phyloP scores from a whole-genome alignment of 768 basidiomycete genomes.

The Lentinula lateritia region DNA sequence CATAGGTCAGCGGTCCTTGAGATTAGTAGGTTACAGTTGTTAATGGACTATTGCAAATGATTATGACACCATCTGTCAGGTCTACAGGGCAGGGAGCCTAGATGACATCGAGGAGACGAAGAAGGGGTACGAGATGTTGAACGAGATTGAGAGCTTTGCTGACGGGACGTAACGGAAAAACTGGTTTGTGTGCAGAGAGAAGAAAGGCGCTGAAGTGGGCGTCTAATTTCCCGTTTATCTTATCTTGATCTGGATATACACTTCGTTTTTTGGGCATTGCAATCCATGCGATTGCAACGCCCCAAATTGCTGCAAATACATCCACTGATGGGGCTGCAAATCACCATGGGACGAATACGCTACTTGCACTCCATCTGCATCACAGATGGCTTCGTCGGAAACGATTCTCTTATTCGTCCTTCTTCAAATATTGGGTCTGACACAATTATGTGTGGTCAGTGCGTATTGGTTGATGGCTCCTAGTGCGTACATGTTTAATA shows the following conservation, averaged over 20 bases:
- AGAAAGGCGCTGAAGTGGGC: neutral
- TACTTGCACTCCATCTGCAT: neutral
- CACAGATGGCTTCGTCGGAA: too few relatives aligned
- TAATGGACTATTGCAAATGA: too few relatives aligned
- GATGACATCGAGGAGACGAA: too few relatives aligned
- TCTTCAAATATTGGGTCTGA: neutral
- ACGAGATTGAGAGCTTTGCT: too few relatives aligned
- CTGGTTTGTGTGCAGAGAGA: too few relatives aligned
- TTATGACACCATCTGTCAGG: too few relatives aligned
- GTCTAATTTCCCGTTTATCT: neutral
- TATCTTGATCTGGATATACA: neutral
- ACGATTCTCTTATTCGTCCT: neutral
- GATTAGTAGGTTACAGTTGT: too few relatives aligned
- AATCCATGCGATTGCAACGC: neutral
- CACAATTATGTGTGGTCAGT: neutral
- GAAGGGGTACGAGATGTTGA: too few relatives aligned
- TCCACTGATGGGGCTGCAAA: neutral
- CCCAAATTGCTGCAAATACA: neutral
- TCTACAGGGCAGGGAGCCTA: too few relatives aligned
- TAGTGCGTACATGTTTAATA: slow-evolving; percentile 16
- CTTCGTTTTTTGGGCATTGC: too few relatives aligned
- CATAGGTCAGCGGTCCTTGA: too few relatives aligned
- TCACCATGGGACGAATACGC: neutral
- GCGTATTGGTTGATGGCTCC: slow-evolving; percentile 26
- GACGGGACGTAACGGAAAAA: too few relatives aligned